Conservation (phyloP, 2,329 filamentous ascomycete species). For the Zalaria obscura region DNA sequence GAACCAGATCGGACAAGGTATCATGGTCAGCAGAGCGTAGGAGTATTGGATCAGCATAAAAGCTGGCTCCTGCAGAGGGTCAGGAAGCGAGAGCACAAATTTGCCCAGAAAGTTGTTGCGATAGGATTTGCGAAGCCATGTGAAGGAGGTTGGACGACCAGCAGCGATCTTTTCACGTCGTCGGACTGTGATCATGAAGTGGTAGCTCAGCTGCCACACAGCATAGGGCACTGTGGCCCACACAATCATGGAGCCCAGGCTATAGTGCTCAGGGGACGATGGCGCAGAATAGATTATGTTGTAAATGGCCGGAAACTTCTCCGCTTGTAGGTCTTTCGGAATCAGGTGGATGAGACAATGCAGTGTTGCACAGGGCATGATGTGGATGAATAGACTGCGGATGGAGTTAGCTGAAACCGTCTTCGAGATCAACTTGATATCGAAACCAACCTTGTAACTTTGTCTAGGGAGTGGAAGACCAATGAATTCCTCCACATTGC, state of each 20-base stretch:
- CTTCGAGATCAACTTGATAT: background rate
- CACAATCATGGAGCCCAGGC: slow-evolving; percentile 68
- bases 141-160: slow-evolving; percentile 84
- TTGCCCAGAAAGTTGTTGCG: slow-evolving; percentile 79
- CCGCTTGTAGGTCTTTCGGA: slow-evolving; percentile 46
- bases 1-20: slow-evolving; percentile 92
- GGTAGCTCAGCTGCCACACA: slow-evolving; percentile 84
- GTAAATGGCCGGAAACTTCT: slow-evolving; percentile 73
- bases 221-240: slow-evolving; percentile 92
- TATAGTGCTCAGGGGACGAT: slow-evolving; percentile 67
- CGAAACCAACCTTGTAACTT: slow-evolving; percentile 59
- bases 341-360: slow-evolving; percentile 86
- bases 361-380: slow-evolving; percentile 91
- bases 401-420: slow-evolving; percentile 2
- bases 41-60: slow-evolving; percentile 95
- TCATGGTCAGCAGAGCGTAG: slow-evolving; percentile 85
- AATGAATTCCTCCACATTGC: slow-evolving; percentile 99
- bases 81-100: slow-evolving; percentile 65
- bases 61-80: slow-evolving; percentile 63
- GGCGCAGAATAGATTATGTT: slow-evolving; percentile 56
- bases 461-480: slow-evolving; percentile 97
- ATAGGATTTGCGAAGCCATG: slow-evolving; percentile 88
- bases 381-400: slow-evolving; percentile 82
- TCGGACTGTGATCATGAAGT: slow-evolving; percentile 88
- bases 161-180: slow-evolving; percentile 93